These are phyloP conservation scores for Ophiostoma piceae DNA, from an alignment of 2,329 filamentous ascomycete species.

Conservation along the genomic window DNA sequence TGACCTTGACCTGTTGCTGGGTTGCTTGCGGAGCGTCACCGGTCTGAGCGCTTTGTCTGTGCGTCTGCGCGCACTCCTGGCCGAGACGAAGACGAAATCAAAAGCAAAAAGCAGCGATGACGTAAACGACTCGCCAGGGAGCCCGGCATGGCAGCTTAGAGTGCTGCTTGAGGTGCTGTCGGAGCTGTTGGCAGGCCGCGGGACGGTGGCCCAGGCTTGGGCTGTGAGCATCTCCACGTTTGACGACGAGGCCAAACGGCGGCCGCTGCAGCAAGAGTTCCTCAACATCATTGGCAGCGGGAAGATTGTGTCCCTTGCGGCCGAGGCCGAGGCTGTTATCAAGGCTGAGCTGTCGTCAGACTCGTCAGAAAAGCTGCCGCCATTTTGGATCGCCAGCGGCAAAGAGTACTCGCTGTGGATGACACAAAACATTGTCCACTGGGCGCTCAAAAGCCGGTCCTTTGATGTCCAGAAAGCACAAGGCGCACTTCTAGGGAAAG, in stretches of 20 bases:
- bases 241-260: slow-evolving; percentile 29
- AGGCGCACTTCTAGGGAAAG: slow-evolving; percentile 50
- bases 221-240: slow-evolving; percentile 28
- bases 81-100: slow-evolving; percentile 40
- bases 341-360: slow-evolving; percentile 32
- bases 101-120: slow-evolving; percentile 31
- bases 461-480: slow-evolving; percentile 40
- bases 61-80: slow-evolving; percentile 59
- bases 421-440: slow-evolving; percentile 55
- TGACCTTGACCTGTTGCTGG: slow-evolving; percentile 50
- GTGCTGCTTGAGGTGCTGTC: slow-evolving; percentile 44
- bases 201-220: slow-evolving; percentile 39
- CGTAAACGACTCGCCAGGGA: slow-evolving; percentile 22
- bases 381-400: slow-evolving; percentile 60
- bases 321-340: slow-evolving; percentile 51
- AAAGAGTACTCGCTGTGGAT: slow-evolving; percentile 66
- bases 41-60: slow-evolving; percentile 72
- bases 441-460: slow-evolving; percentile 35
- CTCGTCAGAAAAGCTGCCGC: not conserved
- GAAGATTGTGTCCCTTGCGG: slow-evolving; percentile 46
- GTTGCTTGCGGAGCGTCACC: slow-evolving; percentile 65
- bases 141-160: slow-evolving; percentile 41
- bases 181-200: slow-evolving; percentile 38
- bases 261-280: slow-evolving; percentile 42
- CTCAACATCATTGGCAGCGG: slow-evolving; percentile 45